Evolutionary conservation across 805 yeast species (phyloP).

Genomic region (Pichia membranifaciens): DNA sequence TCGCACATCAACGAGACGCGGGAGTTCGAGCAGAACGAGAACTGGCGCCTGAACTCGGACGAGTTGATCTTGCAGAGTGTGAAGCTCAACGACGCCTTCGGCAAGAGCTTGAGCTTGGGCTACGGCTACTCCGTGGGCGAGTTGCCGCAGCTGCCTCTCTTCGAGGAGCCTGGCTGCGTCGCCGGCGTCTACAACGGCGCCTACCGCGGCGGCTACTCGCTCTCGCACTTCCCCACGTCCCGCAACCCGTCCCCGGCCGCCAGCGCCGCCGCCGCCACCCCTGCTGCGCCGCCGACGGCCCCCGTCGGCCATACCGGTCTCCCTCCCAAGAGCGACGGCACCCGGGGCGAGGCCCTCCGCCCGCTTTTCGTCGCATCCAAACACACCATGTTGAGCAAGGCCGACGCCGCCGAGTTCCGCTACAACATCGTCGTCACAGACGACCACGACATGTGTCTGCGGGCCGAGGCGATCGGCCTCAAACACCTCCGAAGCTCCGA

Average conservation of each 20-base stretch:
- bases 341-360: conserved; percentile 12
- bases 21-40: conserved; percentile 67
- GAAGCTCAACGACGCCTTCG: conserved; percentile 30
- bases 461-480: conserved; percentile 54
- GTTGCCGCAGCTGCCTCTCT: conserved; percentile 9
- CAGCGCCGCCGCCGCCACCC: no score
- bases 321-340: not conserved
- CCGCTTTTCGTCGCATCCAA: conserved; percentile 10
- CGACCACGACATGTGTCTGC: conserved; percentile 64
- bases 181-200: conserved; percentile 14
- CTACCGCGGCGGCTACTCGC: conserved; percentile 13
- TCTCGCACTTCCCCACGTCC: conserved; percentile 1
- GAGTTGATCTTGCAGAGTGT: conserved; percentile 55
- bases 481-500: conserved; percentile 47
- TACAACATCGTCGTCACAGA: conserved; percentile 66
- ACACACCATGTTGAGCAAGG: conserved; percentile 20
- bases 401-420: conserved; percentile 40
- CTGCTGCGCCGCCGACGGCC: no score
- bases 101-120: conserved; percentile 26
- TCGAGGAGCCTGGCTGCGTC: conserved; percentile 11
- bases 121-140: conserved; percentile 18
- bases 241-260: not conserved
- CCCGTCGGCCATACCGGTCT: no score
- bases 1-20: conserved; percentile 63
- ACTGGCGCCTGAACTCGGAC: conserved; percentile 70